Conservation (phyloP, 306 rosid genomes). For the Gillenia trifoliata region DNA sequence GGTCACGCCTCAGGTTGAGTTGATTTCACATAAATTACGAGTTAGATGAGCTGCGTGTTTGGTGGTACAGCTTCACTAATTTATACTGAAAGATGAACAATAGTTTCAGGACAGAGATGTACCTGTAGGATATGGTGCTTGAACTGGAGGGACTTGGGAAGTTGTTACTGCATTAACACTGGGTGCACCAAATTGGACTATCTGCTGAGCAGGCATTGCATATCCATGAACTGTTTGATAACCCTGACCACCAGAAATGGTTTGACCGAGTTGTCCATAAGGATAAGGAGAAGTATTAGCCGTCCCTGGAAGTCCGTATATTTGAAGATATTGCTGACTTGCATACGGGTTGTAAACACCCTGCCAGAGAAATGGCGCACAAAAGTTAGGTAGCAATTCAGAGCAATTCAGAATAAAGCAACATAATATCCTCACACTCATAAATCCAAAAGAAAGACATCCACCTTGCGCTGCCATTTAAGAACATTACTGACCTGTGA, state of each 20-base stretch:
- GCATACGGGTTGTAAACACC: constrained; percentile 61
- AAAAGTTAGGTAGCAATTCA: constrained; percentile 25
- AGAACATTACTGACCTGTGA: constrained; percentile 51
- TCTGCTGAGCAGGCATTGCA: constrained; percentile 74
- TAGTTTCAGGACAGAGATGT: constrained; percentile 16
- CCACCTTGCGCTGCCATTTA: background rate
- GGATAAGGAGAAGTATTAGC: constrained; percentile 60
- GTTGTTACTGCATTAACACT: constrained; percentile 69
- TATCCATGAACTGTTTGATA: constrained; percentile 73
- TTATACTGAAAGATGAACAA: background rate
- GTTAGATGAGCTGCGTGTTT: background rate
- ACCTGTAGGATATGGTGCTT: constrained; percentile 83
- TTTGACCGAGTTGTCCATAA: constrained; percentile 79
- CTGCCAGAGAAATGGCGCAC: constrained; percentile 29
- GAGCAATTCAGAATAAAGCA: constrained; percentile 28
- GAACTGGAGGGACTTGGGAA: constrained; percentile 72
- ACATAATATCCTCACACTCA: constrained; percentile 3
- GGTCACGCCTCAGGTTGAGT: background rate
- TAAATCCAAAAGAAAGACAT: background rate
- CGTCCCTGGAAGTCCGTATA: constrained; percentile 81
- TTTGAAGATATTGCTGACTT: constrained; percentile 85
- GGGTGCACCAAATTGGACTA: constrained; percentile 75
- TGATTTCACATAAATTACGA: constrained; percentile 1
- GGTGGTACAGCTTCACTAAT: background rate
- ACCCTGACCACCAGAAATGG: constrained; percentile 70